Evolutionary conservation across 768 basidiomycete species (phyloP), one percentile per base, ranked within the genome.

Genomic region (Agaricus blazei): DNA sequence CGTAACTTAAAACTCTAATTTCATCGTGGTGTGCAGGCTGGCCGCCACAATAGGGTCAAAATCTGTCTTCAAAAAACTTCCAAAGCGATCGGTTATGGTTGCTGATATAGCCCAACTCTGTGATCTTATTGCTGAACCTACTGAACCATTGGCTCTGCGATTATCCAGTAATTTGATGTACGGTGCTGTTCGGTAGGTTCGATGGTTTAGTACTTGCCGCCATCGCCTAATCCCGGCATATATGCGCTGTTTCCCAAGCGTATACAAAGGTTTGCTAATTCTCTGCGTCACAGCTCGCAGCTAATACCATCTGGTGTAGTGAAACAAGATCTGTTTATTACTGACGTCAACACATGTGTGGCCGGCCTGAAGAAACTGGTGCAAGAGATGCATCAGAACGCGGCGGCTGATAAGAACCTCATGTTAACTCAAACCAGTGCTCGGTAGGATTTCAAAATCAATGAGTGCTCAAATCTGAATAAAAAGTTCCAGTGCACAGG

Each of bases 161-260:
- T 72, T 95, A 52, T 93, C 93, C 9, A 92, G 91, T 56, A 93
- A 92, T 65, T 71, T 96, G 42, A 84, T 96, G 78, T 86, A 95
- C 58, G 93, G 93, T 3, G 93, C 88, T 36, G 90, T 88, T 23
- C 83, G 93, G 93, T 93, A 68, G 62, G 60, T 23, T 23, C 38
- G 26, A 3, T 29, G 7, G 43, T 40, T 29, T 28, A 42, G 38
- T 12, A 26, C 34, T 12, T 23, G 15, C 49, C 26, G 48, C 27
- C 15, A 15, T 48, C 24, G 28, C 53, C 9, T 47, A 36, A 28
- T 23, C 3, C n/a, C 36, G 23, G 36, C 11, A n/a, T 54, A 36
- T 40, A 29, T 48, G 11, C 27, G 24, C 31, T 41, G 15, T 48
- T 12, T 23, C 37, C 43, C 41, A 14, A 71, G 70, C 3, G 74